Percentiles rank a stretch among this genome's conserved stretches.
phyloP scores from a whole-genome alignment of 1,284 basidiomycete species.

The Pisolithus thermaeus region DNA sequence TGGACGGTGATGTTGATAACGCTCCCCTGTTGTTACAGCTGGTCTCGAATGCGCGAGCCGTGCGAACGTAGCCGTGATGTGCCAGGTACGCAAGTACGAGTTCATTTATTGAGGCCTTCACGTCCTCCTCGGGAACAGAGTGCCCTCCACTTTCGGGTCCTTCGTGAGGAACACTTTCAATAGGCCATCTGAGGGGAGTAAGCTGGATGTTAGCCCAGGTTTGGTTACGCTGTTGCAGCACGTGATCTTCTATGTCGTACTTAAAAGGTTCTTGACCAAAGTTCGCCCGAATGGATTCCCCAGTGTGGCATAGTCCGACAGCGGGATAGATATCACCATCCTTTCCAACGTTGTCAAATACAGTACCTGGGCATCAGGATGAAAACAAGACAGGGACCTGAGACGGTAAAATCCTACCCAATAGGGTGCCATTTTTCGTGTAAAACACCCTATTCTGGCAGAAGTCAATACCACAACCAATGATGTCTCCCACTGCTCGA shows the following conservation, averaged over 20 bases:
- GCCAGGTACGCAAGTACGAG: slow-evolving; percentile 76
- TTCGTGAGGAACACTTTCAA: slow-evolving; percentile 9
- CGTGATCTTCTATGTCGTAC: slow-evolving; percentile 83
- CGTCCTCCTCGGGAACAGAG: slow-evolving; percentile 13
- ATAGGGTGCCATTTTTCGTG: slow-evolving; percentile 79
- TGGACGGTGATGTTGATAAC: slow-evolving; percentile 11
- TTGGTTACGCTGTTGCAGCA: slow-evolving; percentile 55
- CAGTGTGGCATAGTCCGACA: slow-evolving; percentile 76
- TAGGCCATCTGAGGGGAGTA: slow-evolving; percentile 38
- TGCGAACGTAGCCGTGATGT: slow-evolving; percentile 73
- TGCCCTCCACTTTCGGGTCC: slow-evolving; percentile 6
- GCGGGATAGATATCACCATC: slow-evolving; percentile 69
- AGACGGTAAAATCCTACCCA: slow-evolving; percentile 46
- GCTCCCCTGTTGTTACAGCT: slow-evolving; percentile 32
- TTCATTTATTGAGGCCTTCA: slow-evolving; percentile 47
- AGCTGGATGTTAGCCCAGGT: slow-evolving; percentile 62
- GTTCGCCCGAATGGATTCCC: slow-evolving; percentile 74
- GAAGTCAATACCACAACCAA: slow-evolving; percentile 90
- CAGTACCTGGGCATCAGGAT: slow-evolving; percentile 42
- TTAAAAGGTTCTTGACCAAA: slow-evolving; percentile 82
- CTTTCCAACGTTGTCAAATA: slow-evolving; percentile 70
- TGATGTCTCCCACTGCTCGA: slow-evolving; percentile 66
- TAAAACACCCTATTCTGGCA: slow-evolving; percentile 76
- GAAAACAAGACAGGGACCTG: background rate
- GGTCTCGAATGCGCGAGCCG: slow-evolving; percentile 59